Percentiles rank a stretch among this genome's conserved stretches.
Evolutionary conservation across 2,329 filamentous ascomycete genomes (phyloP).

Genomic region (Colletotrichum scovillei): DNA sequence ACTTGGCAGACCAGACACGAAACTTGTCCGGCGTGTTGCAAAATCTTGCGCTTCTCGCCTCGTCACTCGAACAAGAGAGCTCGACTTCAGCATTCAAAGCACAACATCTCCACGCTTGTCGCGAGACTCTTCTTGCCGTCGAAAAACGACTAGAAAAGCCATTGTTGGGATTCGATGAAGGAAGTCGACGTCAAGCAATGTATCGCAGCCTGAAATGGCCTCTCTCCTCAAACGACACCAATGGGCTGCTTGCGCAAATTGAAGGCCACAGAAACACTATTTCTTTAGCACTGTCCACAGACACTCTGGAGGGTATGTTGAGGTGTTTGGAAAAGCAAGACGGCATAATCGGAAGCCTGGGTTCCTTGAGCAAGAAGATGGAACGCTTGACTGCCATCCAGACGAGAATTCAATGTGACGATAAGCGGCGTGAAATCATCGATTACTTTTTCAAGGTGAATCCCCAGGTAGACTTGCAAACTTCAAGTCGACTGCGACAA

Average conservation of each 20-base stretch:
- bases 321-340: neutral
- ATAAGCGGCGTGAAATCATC: neutral
- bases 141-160: neutral
- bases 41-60: slow-evolving; percentile 2
- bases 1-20: neutral
- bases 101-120: neutral
- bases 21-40: neutral
- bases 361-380: neutral
- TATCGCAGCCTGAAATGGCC: slow-evolving; percentile 3
- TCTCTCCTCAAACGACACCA: neutral
- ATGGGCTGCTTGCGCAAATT: neutral
- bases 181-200: neutral
- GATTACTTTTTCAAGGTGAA: neutral
- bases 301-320: neutral
- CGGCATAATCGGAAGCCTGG: neutral
- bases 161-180: neutral
- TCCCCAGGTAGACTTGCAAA: neutral
- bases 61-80: neutral
- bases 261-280: neutral
- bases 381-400: neutral
- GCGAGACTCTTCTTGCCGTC: neutral
- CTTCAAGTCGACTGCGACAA: neutral
- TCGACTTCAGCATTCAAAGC: neutral
- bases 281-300: neutral
- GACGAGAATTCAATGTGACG: neutral